Percentiles rank a stretch among this genome's conserved stretches.
Evolutionary conservation across 805 yeast species (phyloP).

Genomic region (Pichia deserticola): DNA sequence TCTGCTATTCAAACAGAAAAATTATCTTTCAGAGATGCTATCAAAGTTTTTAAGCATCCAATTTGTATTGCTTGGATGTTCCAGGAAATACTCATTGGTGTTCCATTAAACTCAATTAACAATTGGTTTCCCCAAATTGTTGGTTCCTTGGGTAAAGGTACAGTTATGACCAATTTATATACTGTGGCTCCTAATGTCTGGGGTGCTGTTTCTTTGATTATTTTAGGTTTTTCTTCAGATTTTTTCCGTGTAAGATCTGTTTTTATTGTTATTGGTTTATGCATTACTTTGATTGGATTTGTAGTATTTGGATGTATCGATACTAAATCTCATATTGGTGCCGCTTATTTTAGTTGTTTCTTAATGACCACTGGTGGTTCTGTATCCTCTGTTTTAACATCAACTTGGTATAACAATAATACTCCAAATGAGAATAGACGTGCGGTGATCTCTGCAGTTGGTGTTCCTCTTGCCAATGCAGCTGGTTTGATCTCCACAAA

Average conservation of each 20-base stretch:
- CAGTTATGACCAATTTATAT: slow-evolving; percentile 34
- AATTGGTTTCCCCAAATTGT: slow-evolving; percentile 45
- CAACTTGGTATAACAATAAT: slow-evolving; percentile 46
- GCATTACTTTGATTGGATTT: slow-evolving; percentile 37
- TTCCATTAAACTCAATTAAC: slow-evolving; percentile 40
- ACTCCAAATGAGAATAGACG: slow-evolving; percentile 40
- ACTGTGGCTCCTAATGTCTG: slow-evolving; percentile 43
- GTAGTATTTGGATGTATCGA: slow-evolving; percentile 41
- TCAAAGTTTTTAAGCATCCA: slow-evolving; percentile 39
- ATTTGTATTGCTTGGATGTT: slow-evolving; percentile 38
- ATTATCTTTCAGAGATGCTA: slow-evolving; percentile 33
- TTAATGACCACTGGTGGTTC: slow-evolving; percentile 42
- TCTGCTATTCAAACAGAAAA: slow-evolving; percentile 33
- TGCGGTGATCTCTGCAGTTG: slow-evolving; percentile 40
- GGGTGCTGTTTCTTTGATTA: slow-evolving; percentile 38
- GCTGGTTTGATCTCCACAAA: slow-evolving; percentile 51
- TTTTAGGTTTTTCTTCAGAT: slow-evolving; percentile 37
- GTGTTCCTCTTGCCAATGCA: slow-evolving; percentile 49
- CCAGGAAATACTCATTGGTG: slow-evolving; percentile 38
- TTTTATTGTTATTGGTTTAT: slow-evolving; percentile 33
- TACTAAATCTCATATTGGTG: slow-evolving; percentile 25
- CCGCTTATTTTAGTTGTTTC: slow-evolving; percentile 18
- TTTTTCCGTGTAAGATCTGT: slow-evolving; percentile 31
- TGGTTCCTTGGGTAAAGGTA: slow-evolving; percentile 31
- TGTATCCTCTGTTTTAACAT: slow-evolving; percentile 41